Evolutionary conservation across 2,329 filamentous ascomycete genomes (phyloP), one percentile per base, ranked within the genome.

Genomic region (Fusarium xylarioides): DNA sequence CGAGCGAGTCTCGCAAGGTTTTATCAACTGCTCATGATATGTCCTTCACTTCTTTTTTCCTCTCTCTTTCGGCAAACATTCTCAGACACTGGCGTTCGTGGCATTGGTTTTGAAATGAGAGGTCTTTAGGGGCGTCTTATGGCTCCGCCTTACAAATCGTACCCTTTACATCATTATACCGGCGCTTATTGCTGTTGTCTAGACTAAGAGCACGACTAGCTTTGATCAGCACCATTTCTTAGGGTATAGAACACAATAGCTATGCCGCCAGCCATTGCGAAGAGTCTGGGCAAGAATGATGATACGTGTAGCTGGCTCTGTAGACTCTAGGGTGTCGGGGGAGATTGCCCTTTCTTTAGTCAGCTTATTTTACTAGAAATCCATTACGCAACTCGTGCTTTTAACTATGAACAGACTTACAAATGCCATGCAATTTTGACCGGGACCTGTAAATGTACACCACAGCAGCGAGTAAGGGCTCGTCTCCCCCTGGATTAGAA

Each of bases 251-350:
- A 44, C 34, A 47, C 28, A 42, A n/a, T n/a, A 28, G 34, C 23
- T 54, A 40, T 28, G 19, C 26, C 30, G 32, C 16, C 19, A 56
- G 44, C 30, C 46, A 42, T 28, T 23, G 50, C 26, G 30, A 50
- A 57, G 46, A 40, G 56, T 23, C 60, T 37, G 26, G 40, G 32
- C 49, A 63, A 58, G 55, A 63, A 46, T 71, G 46, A 59, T 63
- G 71, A 70, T 74, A 71, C 72, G 64, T 70, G 71, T 63, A 64
- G 67, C 70, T 68, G 58, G 66, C 59, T 66, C 68, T 77, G 70
- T 78, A 79, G 69, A 79, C 68, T 62, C 58, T 43, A 38, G 74
- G 78, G 67, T 77, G 71, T 71, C 66, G 60, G 67, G 68, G 52
- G 70, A 71, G 66, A 68, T 68, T 53, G 57, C 35, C 73, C 73